Conservation (phyloP, 2,329 filamentous ascomycete species). For the Cytospora piceae region DNA sequence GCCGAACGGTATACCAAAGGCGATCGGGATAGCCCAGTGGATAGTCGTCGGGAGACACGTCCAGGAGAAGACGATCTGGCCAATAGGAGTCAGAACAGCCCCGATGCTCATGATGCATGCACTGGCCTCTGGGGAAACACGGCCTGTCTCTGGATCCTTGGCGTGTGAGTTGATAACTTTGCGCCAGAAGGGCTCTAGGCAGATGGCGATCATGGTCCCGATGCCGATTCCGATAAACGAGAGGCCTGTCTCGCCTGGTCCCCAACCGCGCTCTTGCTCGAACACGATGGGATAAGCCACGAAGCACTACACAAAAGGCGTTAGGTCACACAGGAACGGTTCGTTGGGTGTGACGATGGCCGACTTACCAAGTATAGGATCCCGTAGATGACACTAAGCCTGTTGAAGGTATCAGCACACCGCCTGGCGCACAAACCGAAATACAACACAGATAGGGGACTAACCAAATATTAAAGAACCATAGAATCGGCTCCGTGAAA, state of each 20-base stretch:
- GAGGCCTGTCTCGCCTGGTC: constrained; percentile 71
- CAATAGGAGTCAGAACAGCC: constrained; percentile 72
- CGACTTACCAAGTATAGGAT: constrained; percentile 56
- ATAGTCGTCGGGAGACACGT: constrained; percentile 77
- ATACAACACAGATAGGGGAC: constrained; percentile 28
- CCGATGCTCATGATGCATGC: constrained; percentile 80
- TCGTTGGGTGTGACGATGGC: neutral
- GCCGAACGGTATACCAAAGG: constrained; percentile 77
- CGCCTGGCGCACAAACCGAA: neutral
- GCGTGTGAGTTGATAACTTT: constrained; percentile 77
- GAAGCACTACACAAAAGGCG: constrained; percentile 60
- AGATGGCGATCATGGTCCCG: constrained; percentile 65
- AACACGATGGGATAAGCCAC: constrained; percentile 90
- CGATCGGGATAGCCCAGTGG: constrained; percentile 77
- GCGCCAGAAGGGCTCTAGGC: constrained; percentile 72
- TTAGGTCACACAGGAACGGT: neutral
- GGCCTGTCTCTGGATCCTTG: constrained; percentile 74
- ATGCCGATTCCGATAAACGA: constrained; percentile 75
- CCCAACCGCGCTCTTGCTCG: constrained; percentile 74
- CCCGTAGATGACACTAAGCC: constrained; percentile 82
- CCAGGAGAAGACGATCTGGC: constrained; percentile 87
- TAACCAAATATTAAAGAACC: constrained; percentile 70
- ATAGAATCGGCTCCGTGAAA: constrained; percentile 79
- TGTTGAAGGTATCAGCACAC: constrained; percentile 36
- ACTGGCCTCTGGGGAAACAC: constrained; percentile 76